A percentile compares a stretch with the other conserved stretches of the same genome.
These are phyloP conservation scores for Ceratobasidium sp. DNA, from an alignment of 1,284 basidiomycete species.

Conservation along the genomic window DNA sequence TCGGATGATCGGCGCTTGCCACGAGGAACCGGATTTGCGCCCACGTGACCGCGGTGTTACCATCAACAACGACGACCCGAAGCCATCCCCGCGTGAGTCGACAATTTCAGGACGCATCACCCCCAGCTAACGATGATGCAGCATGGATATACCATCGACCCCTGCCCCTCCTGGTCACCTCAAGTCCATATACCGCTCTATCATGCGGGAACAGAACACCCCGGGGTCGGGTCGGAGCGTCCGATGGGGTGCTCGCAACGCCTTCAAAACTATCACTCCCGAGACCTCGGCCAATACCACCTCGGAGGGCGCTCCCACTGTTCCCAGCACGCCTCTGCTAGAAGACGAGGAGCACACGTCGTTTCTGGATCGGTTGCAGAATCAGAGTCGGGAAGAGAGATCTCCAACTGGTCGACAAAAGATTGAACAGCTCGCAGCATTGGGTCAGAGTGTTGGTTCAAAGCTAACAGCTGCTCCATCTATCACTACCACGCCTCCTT, in stretches of 20 bases:
- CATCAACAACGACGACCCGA: slow-evolving; percentile 9
- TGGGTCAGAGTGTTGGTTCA: slow-evolving; percentile 34
- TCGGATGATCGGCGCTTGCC: background rate
- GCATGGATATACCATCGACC: slow-evolving; percentile 26
- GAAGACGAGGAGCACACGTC: slow-evolving; percentile 35
- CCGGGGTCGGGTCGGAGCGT: slow-evolving; percentile 77
- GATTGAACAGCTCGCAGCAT: slow-evolving; percentile 28
- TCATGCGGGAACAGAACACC: slow-evolving; percentile 70
- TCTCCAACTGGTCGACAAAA: background rate
- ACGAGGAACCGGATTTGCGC: no score
- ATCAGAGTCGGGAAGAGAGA: slow-evolving; percentile 15
- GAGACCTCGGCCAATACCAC: slow-evolving; percentile 57
- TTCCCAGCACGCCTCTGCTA: slow-evolving; percentile 9
- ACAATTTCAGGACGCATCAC: background rate
- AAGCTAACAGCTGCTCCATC: background rate
- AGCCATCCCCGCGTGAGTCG: background rate
- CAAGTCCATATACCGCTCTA: slow-evolving; percentile 60
- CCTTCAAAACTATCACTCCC: slow-evolving; percentile 68
- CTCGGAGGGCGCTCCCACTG: background rate
- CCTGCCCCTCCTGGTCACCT: slow-evolving; percentile 16
- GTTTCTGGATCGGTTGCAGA: slow-evolving; percentile 24
- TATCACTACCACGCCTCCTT: slow-evolving; percentile 10
- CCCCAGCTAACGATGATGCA: background rate
- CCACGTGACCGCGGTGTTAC: slow-evolving; percentile 16
- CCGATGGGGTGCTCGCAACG: slow-evolving; percentile 73